Evolutionary conservation across 1,284 basidiomycete species (phyloP).

Genomic region (Thecaphora thlaspeos): DNA sequence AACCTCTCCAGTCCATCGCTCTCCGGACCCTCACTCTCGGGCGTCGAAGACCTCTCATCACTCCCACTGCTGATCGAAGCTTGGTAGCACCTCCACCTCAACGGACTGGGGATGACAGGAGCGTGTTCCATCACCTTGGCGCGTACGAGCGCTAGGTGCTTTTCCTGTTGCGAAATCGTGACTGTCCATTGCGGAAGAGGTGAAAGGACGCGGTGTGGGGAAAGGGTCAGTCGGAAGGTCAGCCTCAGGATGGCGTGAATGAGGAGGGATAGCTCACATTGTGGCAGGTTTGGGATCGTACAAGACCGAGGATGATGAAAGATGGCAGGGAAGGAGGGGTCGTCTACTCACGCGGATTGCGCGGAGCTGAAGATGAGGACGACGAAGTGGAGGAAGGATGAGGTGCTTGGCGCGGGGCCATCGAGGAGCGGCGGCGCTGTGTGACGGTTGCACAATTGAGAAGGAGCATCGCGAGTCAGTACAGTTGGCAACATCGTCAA

Average conservation of each 20-base stretch:
- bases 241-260: too few relatives aligned
- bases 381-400: too few relatives aligned
- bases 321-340: slow-evolving; percentile 1
- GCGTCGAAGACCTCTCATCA: neutral
- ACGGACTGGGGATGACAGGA: slow-evolving; percentile 27
- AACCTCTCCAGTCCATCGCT: neutral
- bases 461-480: neutral
- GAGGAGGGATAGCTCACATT: too few relatives aligned
- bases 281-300: too few relatives aligned
- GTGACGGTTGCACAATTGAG: neutral
- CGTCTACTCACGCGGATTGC: slow-evolving; percentile 37
- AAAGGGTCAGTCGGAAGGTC: too few relatives aligned
- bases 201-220: too few relatives aligned
- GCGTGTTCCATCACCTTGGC: slow-evolving; percentile 23
- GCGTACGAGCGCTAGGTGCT: slow-evolving; percentile 3
- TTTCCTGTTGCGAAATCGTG: neutral
- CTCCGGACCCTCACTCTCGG: neutral
- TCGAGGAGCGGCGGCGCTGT: slow-evolving; percentile 29
- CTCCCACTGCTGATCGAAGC: too few relatives aligned
- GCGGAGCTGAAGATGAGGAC: slow-evolving; percentile 18
- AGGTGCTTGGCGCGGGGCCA: slow-evolving; percentile 33
- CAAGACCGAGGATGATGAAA: too few relatives aligned
- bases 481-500: too few relatives aligned
- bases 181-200: neutral
- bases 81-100: slow-evolving; percentile 6